Evolutionary conservation across 2,329 filamentous ascomycete genomes (phyloP).

Genomic region (Fusarium begoniae): DNA sequence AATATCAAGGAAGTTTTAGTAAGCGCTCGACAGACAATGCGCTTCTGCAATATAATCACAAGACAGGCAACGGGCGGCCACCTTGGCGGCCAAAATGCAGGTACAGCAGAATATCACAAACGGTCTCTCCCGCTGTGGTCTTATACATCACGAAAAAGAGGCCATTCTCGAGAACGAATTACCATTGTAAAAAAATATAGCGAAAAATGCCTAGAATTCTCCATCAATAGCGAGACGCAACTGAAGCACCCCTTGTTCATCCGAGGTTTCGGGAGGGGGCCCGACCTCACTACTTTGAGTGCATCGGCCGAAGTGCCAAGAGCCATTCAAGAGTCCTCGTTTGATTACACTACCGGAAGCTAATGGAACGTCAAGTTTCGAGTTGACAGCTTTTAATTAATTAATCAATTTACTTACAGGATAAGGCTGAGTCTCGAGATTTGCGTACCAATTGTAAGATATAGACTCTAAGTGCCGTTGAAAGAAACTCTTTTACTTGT

Average conservation of each 20-base stretch:
- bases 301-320: slow-evolving; percentile 21
- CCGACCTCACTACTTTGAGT: slow-evolving; percentile 16
- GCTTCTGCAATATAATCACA: neutral
- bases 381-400: neutral
- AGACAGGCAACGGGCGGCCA: neutral
- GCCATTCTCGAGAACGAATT: neutral
- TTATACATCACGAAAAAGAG: slow-evolving; percentile 1
- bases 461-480: neutral
- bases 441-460: neutral
- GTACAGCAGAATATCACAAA: neutral
- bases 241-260: slow-evolving; percentile 34
- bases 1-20: slow-evolving; percentile 6
- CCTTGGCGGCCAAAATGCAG: slow-evolving; percentile 1
- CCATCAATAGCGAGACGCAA: slow-evolving; percentile 36
- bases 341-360: neutral
- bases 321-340: neutral
- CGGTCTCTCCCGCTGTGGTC: neutral
- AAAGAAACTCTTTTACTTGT: neutral
- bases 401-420: neutral
- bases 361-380: slow-evolving; percentile 21
- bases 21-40: slow-evolving; percentile 13
- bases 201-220: slow-evolving; percentile 22
- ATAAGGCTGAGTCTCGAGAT: slow-evolving; percentile 13
- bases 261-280: slow-evolving; percentile 32
- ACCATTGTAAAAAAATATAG: neutral